phyloP scores from a whole-genome alignment of 2,329 filamentous ascomycete genomes.

The Pezicula neosporulosa region DNA sequence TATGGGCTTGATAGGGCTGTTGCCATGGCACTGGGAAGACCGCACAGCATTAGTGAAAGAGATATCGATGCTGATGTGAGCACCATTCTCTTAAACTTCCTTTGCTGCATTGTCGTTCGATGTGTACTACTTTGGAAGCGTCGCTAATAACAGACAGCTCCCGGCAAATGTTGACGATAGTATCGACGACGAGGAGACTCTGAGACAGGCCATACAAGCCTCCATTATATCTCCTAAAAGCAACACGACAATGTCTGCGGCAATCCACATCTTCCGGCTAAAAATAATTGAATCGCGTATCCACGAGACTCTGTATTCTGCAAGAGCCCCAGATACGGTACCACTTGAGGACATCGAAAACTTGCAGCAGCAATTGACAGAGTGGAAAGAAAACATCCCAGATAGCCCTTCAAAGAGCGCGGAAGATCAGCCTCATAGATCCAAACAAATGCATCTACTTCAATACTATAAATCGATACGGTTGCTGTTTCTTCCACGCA shows the following conservation, averaged over 20 bases:
- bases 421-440: background rate
- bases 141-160: background rate
- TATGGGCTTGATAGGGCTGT: slow-evolving; percentile 31
- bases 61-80: slow-evolving; percentile 27
- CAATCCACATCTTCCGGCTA: slow-evolving; percentile 1
- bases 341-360: background rate
- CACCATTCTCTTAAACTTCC: background rate
- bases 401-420: background rate
- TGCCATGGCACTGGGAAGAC: slow-evolving; percentile 28
- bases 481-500: slow-evolving; percentile 43
- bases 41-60: slow-evolving; percentile 30
- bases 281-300: slow-evolving; percentile 3
- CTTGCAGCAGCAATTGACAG: background rate
- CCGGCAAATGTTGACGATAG: background rate
- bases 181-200: background rate
- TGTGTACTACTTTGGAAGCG: too few species aligned
- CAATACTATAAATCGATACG: slow-evolving; percentile 40
- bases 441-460: background rate
- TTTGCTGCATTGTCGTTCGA: too few species aligned
- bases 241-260: background rate
- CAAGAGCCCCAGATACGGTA: background rate
- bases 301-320: slow-evolving; percentile 1
- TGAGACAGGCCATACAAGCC: background rate
- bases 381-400: slow-evolving; percentile 4
- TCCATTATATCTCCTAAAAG: background rate